Conservation (phyloP, 306 rosid species). For the Lupinus albus region DNA sequence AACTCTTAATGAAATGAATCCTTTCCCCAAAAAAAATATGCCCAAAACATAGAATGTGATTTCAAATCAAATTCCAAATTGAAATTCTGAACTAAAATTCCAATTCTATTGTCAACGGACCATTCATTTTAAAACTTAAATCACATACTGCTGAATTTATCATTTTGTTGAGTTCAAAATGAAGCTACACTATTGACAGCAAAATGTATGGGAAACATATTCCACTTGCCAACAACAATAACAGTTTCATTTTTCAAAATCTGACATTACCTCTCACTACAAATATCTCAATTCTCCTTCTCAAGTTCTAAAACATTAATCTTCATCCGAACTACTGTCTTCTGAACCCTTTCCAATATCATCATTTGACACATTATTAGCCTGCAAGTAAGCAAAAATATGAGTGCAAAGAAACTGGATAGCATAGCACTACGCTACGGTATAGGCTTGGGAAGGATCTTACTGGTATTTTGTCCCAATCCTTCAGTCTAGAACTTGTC, state of each 20-base stretch:
- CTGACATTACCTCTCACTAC: neutral
- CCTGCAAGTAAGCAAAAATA: slow-evolving; percentile 48
- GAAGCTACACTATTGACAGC: neutral
- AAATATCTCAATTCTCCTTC: slow-evolving; percentile 25
- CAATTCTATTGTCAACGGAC: too few relatives aligned
- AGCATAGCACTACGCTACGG: neutral
- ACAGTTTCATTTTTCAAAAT: slow-evolving; percentile 16
- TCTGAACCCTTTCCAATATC: slow-evolving; percentile 58
- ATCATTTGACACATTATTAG: slow-evolving; percentile 46
- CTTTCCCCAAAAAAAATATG: too few relatives aligned
- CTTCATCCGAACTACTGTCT: slow-evolving; percentile 74
- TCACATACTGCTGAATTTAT: neutral
- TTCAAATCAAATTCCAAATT: too few relatives aligned
- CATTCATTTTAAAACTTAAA: neutral
- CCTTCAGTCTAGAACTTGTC: slow-evolving; percentile 73
- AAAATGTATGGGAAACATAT: slow-evolving; percentile 2
- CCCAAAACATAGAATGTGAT: too few relatives aligned
- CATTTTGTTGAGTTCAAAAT: neutral
- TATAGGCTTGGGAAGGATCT: slow-evolving; percentile 31
- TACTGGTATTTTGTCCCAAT: slow-evolving; percentile 90
- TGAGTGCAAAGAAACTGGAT: slow-evolving; percentile 14
- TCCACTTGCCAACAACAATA: neutral
- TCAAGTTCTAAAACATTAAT: slow-evolving; percentile 45
- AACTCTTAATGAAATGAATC: too few relatives aligned
- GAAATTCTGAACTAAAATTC: too few relatives aligned